phyloP scores from a whole-genome alignment of 441 rosid species.

The Gossypium aridum region DNA sequence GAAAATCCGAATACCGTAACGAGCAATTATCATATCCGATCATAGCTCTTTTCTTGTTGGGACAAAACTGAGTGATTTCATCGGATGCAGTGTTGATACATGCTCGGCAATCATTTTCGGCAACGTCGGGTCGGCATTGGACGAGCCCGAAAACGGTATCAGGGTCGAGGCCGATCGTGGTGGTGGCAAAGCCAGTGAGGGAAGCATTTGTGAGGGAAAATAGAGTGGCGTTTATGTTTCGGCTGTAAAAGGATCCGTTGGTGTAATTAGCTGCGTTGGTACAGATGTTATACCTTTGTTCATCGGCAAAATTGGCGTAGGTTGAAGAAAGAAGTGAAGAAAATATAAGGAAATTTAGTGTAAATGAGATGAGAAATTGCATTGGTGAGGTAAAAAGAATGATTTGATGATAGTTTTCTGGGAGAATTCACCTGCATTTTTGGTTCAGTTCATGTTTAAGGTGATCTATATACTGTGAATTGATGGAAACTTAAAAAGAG shows the following conservation, averaged over 20 bases:
- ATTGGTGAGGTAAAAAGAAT: no score
- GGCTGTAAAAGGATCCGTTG: constrained; percentile 14
- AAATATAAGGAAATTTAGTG: not conserved
- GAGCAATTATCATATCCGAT: constrained; percentile 14
- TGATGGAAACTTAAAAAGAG: no score
- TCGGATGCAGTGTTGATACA: constrained; percentile 8
- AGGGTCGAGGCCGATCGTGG: constrained; percentile 4
- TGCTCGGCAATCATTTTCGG: constrained; percentile 17
- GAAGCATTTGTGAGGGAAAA: constrained; percentile 25
- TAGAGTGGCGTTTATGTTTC: constrained; percentile 16
- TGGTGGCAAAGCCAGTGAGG: constrained; percentile 6
- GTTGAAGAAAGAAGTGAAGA: not conserved
- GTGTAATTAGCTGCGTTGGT: constrained; percentile 13
- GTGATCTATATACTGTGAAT: no score
- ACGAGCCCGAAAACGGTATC: constrained; percentile 20
- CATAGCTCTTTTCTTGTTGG: constrained; percentile 21
- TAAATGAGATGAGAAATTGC: not conserved
- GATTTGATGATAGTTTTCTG: no score
- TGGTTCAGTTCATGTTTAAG: no score
- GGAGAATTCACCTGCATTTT: no score
- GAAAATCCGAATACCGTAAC: constrained; percentile 15
- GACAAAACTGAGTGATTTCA: constrained; percentile 15
- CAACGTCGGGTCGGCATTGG: constrained; percentile 20
- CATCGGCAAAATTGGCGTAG: not conserved
- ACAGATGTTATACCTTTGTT: not conserved